Percentiles rank a stretch among this genome's conserved stretches.
Evolutionary conservation across 768 basidiomycete species (phyloP).

Genomic region (Mycena haematopus): DNA sequence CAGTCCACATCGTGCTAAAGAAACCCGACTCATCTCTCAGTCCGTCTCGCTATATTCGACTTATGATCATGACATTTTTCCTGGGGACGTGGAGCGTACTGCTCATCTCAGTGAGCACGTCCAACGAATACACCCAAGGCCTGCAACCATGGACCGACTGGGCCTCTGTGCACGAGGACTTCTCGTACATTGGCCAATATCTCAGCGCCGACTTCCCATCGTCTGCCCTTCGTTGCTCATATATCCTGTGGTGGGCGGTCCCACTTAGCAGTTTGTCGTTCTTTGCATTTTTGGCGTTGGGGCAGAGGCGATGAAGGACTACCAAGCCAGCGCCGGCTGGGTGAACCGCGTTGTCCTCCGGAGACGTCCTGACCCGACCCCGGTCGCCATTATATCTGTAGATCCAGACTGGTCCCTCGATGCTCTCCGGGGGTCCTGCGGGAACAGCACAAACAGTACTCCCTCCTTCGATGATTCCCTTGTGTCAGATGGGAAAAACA

Average conservation of each 20-base stretch:
- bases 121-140: constrained; percentile 32
- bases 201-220: constrained; percentile 27
- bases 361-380: not conserved
- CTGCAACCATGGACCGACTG: constrained; percentile 44
- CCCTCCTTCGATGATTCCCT: no score
- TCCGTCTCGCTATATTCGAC: constrained; percentile 51
- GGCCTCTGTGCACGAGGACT: constrained; percentile 45
- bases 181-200: constrained; percentile 36
- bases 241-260: constrained; percentile 35
- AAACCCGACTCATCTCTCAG: constrained; percentile 37
- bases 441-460: not conserved
- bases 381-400: no score
- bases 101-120: constrained; percentile 32
- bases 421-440: not conserved
- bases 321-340: constrained; percentile 24
- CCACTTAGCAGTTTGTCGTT: constrained; percentile 42
- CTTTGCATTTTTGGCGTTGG: constrained; percentile 53
- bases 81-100: constrained; percentile 26
- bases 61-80: constrained; percentile 48
- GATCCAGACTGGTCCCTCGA: not conserved
- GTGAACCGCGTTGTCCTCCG: not conserved
- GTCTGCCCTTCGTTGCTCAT: constrained; percentile 12
- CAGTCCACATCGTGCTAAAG: constrained; percentile 45
- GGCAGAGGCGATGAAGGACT: constrained; percentile 44
- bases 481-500: not conserved